phyloP scores from a whole-genome alignment of 305 asterid species.

The Fraxinus sp. region DNA sequence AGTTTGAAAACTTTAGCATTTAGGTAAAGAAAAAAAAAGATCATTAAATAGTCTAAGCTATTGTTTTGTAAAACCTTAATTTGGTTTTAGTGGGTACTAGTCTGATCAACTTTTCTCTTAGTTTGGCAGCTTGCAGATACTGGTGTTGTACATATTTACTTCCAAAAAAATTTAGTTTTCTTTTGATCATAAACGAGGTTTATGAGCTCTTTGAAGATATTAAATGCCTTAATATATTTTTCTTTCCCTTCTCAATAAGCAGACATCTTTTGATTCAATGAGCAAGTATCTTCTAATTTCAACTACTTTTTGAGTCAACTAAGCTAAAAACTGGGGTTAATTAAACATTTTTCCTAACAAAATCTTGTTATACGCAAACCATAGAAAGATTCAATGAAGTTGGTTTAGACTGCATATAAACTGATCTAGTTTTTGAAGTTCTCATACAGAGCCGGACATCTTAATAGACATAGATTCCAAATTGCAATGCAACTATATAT shows the following conservation, averaged over 20 bases:
- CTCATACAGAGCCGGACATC: not conserved
- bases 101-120: not conserved
- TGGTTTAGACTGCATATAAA: not conserved
- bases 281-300: not conserved
- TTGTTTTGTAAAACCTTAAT: not conserved
- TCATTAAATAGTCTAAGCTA: conserved; percentile 1
- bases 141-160: not conserved
- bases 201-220: not conserved
- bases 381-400: not conserved
- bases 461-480: not conserved
- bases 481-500: conserved; percentile 26
- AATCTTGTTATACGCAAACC: not conserved
- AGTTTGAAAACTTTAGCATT: conserved; percentile 12
- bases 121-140: not conserved
- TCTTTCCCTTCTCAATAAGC: not conserved
- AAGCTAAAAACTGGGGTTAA: not conserved
- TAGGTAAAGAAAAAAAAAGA: not conserved
- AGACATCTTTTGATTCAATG: not conserved
- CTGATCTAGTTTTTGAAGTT: not conserved
- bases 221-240: not conserved
- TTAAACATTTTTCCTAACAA: not conserved
- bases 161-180: not conserved
- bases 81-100: not conserved
- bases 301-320: not conserved
- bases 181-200: not conserved